Evolutionary conservation across 768 basidiomycete genomes (phyloP).

Genomic region (Boletus pseudopeckii): DNA sequence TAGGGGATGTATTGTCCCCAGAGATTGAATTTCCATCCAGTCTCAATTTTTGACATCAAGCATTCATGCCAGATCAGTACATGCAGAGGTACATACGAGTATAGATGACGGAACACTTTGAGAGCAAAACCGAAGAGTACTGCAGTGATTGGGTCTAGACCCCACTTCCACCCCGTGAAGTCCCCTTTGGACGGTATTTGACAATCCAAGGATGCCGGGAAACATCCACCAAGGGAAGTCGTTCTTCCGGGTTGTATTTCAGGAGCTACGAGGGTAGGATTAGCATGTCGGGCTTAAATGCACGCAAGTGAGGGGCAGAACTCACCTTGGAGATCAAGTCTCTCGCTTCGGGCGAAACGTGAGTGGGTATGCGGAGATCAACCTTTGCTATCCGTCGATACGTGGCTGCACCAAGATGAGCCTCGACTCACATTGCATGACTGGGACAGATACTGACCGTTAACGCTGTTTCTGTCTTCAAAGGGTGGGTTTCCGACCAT

Average conservation of each 20-base stretch:
- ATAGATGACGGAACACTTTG: slow-evolving; percentile 5
- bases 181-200: slow-evolving; percentile 55
- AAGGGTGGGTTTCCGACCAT: slow-evolving; percentile 82
- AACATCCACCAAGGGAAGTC: slow-evolving; percentile 73
- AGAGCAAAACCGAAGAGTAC: background rate
- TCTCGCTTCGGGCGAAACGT: slow-evolving; percentile 42
- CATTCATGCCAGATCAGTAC: slow-evolving; percentile 9
- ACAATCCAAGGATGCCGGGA: slow-evolving; percentile 85
- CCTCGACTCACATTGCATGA: background rate
- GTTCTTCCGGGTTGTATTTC: slow-evolving; percentile 73
- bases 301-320: background rate
- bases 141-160: slow-evolving; percentile 5
- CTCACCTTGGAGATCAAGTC: slow-evolving; percentile 44
- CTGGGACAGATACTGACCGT: slow-evolving; percentile 46
- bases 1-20: background rate
- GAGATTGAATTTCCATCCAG: background rate
- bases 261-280: slow-evolving; percentile 58
- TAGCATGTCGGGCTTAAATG: slow-evolving; percentile 8
- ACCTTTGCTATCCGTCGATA: slow-evolving; percentile 86
- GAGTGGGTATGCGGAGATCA: slow-evolving; percentile 56
- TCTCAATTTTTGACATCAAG: background rate
- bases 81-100: slow-evolving; percentile 9
- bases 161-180: slow-evolving; percentile 28
- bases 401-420: slow-evolving; percentile 53
- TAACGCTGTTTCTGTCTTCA: slow-evolving; percentile 76